Evolutionary conservation across 1,284 basidiomycete genomes (phyloP).

Genomic region (Papiliotrema nemorosa): DNA sequence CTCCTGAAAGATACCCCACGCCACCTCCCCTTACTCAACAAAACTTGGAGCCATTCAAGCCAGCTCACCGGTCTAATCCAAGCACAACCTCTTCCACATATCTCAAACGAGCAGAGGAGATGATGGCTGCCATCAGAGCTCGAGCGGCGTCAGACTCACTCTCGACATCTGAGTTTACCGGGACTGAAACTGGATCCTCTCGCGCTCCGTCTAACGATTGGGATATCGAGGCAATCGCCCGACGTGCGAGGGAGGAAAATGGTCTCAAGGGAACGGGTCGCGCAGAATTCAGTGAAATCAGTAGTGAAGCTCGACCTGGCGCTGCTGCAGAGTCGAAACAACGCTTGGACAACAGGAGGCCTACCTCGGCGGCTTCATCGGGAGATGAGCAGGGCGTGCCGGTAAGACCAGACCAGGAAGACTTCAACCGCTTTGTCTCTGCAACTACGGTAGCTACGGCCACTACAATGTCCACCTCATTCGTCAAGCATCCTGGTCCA

Average conservation of each 20-base stretch:
- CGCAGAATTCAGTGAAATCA: constrained; percentile 39
- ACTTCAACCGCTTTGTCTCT: constrained; percentile 80
- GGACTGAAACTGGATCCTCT: background rate
- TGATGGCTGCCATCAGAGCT: constrained; percentile 66
- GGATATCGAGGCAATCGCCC: background rate
- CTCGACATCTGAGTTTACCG: background rate
- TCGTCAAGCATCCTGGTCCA: constrained; percentile 73
- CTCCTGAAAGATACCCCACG: background rate
- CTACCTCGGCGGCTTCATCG: too few relatives aligned
- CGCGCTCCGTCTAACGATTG: constrained; percentile 2
- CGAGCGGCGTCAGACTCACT: constrained; percentile 15
- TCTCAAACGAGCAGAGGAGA: constrained; percentile 65
- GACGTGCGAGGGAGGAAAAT: background rate
- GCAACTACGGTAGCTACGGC: constrained; percentile 56
- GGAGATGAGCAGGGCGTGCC: too few relatives aligned
- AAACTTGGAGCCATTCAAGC: too few relatives aligned
- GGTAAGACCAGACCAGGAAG: too few relatives aligned
- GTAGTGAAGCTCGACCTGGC: constrained; percentile 6
- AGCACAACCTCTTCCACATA: constrained; percentile 54
- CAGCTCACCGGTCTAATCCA: constrained; percentile 41
- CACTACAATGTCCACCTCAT: constrained; percentile 73
- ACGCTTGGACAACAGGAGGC: too few relatives aligned
- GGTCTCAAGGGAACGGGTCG: constrained; percentile 12
- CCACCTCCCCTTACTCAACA: background rate
- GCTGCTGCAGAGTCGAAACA: too few relatives aligned